Percentiles rank a stretch among this genome's conserved stretches.
Conservation (phyloP, 768 basidiomycete species). For the Serpula lacrymans region DNA sequence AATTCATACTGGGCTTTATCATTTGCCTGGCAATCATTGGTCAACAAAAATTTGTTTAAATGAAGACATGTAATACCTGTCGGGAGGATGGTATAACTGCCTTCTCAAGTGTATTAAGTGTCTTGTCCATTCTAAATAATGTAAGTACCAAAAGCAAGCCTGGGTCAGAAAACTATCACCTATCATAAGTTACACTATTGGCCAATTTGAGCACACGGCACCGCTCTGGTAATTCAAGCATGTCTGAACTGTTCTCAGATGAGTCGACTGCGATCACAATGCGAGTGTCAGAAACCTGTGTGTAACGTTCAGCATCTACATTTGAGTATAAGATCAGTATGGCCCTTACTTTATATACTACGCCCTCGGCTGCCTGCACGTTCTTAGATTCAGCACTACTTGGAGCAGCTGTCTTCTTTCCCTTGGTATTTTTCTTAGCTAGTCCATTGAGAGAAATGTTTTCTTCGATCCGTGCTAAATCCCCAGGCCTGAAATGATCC, state of each 20-base stretch:
- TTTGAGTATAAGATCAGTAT: background rate
- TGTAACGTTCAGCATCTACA: constrained; percentile 2
- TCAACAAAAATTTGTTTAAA: background rate
- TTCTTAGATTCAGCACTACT: constrained; percentile 37
- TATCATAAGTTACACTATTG: constrained; percentile 88
- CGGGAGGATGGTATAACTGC: constrained; percentile 26
- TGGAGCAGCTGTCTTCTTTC: constrained; percentile 37
- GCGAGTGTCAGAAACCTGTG: constrained; percentile 73
- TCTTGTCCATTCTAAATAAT: constrained; percentile 74
- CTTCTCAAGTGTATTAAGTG: constrained; percentile 64
- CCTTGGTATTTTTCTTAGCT: constrained; percentile 40
- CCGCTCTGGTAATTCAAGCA: constrained; percentile 79
- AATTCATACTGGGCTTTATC: constrained; percentile 42
- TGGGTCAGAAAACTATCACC: constrained; percentile 37
- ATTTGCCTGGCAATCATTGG: constrained; percentile 22
- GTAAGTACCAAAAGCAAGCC: background rate
- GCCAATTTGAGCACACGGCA: constrained; percentile 86
- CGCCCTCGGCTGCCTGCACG: constrained; percentile 57
- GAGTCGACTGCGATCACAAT: constrained; percentile 79
- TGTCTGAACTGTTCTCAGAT: constrained; percentile 54
- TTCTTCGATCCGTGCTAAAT: constrained; percentile 83
- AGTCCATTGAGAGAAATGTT: constrained; percentile 43
- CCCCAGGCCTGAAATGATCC: constrained; percentile 61
- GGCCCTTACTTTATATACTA: constrained; percentile 72
- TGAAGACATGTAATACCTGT: constrained; percentile 11